phyloP scores from a whole-genome alignment of 1,284 basidiomycete genomes.

The Exsudoporus floridanus region DNA sequence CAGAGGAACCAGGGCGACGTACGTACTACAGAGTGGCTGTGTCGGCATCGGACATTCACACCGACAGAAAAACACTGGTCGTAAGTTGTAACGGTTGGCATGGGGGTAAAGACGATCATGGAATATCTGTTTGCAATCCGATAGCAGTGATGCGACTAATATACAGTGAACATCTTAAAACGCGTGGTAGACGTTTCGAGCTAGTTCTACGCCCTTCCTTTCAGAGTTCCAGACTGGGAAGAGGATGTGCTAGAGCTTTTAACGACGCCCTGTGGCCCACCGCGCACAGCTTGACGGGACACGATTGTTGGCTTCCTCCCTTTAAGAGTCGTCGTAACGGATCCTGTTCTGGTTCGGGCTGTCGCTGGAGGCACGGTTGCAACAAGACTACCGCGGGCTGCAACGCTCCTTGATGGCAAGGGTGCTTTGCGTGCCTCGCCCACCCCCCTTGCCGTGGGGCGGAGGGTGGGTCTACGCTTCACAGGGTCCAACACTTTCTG shows the following conservation, averaged over 20 bases:
- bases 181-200: neutral
- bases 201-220: constrained; percentile 10
- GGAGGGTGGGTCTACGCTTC: constrained; percentile 32
- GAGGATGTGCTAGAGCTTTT: constrained; percentile 28
- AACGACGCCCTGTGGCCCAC: constrained; percentile 12
- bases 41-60: neutral
- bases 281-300: constrained; percentile 13
- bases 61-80: neutral
- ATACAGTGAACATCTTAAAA: constrained; percentile 22
- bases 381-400: constrained; percentile 9
- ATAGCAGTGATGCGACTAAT: constrained; percentile 17
- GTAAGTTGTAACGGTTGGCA: no score
- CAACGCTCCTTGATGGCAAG: constrained; percentile 12
- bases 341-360: constrained; percentile 11
- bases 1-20: neutral
- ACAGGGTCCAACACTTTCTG: constrained; percentile 31
- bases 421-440: constrained; percentile 16
- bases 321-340: constrained; percentile 13
- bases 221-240: constrained; percentile 29
- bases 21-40: neutral
- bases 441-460: constrained; percentile 20
- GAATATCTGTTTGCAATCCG: constrained; percentile 9
- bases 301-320: constrained; percentile 13
- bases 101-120: neutral
- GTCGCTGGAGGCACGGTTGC: constrained; percentile 14